Base-by-base conservation (phyloP, 2,329 filamentous ascomycete genomes). In the Aspergillus japonicus region DNA sequence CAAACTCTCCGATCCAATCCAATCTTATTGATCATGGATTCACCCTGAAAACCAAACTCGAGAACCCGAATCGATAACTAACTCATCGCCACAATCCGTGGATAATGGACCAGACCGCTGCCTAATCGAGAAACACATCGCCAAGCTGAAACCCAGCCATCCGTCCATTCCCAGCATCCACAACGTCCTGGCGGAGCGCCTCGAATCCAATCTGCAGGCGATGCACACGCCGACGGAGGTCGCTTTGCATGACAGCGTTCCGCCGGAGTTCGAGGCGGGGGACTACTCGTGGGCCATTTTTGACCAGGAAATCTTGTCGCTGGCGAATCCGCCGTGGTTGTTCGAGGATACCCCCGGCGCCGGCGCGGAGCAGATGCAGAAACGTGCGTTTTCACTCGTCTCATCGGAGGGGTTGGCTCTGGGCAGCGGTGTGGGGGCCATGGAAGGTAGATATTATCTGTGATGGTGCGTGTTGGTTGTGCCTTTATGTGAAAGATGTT, bases 271-370 rank as follows among this genome's bases (percentile, higher is more conserved):
- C 2, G 61, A 56, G n/a, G 47, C 55, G 12, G 47, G 62, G 21
- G 69, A 71, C 29, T 68, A 68, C 35, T 67, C 70, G 3, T 72
- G 69, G 69, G 68, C 69, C 6, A 71, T 72, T 33, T 72, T 72
- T 26, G 70, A 72, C 33, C 70, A 72, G 50, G 65, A 72, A 35
- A 72, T 69, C 10, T 68, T 71, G 65, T 61, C 66, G 11, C 62
- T 71, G 6, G 69, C 69, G 19, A 71, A 70, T 19, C 69, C 68
- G 21, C 65, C 68, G 1, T 71, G 68, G 70, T 49, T 71, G 5
- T 70, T 67, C 23, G 61, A 70, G 8, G 68, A 66, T 16, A 26
- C 58, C 8, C 21, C 54, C 5, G 29, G 58, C 21, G 53, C 24
- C 10, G 14, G 33, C 26, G 26, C 35, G 29, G 19, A 52, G 6